Conservation (phyloP, 768 basidiomycete species). For the Naganishia antarctica region DNA sequence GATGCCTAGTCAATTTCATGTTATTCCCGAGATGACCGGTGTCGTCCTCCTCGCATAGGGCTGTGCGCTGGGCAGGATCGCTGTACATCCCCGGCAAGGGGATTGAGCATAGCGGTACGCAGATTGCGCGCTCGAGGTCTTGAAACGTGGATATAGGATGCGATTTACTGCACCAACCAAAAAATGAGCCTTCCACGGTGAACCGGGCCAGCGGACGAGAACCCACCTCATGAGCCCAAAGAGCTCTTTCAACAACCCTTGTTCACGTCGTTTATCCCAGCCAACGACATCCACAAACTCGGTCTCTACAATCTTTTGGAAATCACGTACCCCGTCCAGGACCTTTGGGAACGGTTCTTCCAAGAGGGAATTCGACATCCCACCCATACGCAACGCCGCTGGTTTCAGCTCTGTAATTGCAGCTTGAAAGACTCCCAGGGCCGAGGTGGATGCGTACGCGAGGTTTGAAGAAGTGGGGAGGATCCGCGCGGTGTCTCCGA, state of each 20-base stretch:
- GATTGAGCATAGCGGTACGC: constrained; percentile 20
- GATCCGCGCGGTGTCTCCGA: background rate
- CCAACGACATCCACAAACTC: constrained; percentile 7
- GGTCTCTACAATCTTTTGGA: constrained; percentile 30
- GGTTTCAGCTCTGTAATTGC: constrained; percentile 31
- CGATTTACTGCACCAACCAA: background rate
- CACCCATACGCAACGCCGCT: constrained; percentile 23
- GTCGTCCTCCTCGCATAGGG: background rate
- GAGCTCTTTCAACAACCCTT: constrained; percentile 32
- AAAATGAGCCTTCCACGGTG: background rate
- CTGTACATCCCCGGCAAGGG: background rate
- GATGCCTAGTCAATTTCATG: too few relatives aligned
- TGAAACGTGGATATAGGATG: constrained; percentile 9
- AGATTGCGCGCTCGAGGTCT: constrained; percentile 17
- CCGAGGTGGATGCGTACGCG: constrained; percentile 8
- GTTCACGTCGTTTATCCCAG: constrained; percentile 29
- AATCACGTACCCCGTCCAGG: constrained; percentile 34
- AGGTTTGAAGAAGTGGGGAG: constrained; percentile 26
- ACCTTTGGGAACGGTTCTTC: constrained; percentile 49
- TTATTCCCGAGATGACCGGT: too few relatives aligned
- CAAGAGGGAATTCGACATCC: constrained; percentile 40
- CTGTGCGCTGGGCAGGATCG: background rate
- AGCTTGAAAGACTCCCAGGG: constrained; percentile 5
- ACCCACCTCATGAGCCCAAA: constrained; percentile 38
- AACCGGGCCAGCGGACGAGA: background rate